Percentiles rank a stretch among this genome's conserved stretches.
Evolutionary conservation across 2,329 filamentous ascomycete species (phyloP).

Genomic region (Cercospora sp.): DNA sequence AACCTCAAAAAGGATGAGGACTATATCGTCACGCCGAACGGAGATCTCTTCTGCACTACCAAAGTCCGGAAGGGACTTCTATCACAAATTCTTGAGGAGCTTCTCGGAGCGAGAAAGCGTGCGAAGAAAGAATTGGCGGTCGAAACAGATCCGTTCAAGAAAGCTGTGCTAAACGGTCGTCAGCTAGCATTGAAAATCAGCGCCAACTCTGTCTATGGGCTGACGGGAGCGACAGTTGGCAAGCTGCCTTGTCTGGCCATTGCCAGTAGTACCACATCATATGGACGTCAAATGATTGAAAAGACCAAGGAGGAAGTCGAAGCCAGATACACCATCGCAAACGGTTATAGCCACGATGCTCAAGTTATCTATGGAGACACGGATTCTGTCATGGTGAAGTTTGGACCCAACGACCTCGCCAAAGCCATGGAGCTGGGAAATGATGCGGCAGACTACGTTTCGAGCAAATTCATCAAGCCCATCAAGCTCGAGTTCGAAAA

Average conservation of each 20-base stretch:
- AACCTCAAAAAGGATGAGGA: constrained; percentile 83
- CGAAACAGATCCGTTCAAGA: constrained; percentile 95
- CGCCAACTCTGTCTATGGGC: constrained; percentile 95
- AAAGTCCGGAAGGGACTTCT: constrained; percentile 89
- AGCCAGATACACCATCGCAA: constrained; percentile 81
- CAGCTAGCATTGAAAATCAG: constrained; percentile 95
- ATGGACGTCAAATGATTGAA: constrained; percentile 98
- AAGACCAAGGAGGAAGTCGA: constrained; percentile 97
- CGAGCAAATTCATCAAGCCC: constrained; percentile 87
- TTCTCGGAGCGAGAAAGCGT: constrained; percentile 87
- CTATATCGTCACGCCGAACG: constrained; percentile 94
- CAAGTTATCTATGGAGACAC: constrained; percentile 99
- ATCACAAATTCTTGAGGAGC: constrained; percentile 91
- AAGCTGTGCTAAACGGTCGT: constrained; percentile 94
- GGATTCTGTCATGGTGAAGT: constrained; percentile 99
- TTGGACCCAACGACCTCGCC: constrained; percentile 80
- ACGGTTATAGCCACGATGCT: constrained; percentile 91
- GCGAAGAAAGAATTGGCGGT: constrained; percentile 86
- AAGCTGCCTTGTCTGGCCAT: constrained; percentile 94
- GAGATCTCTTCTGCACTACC: constrained; percentile 84
- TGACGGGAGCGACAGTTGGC: constrained; percentile 93
- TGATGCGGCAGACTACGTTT: constrained; percentile 85
- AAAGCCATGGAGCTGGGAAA: constrained; percentile 95
- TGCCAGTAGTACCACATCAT: constrained; percentile 94
- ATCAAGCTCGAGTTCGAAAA: constrained; percentile 99